Evolutionary conservation across 352 stramenopile species (phyloP), one percentile per base, ranked within the genome.

Genomic region (Pythium coloratum): DNA sequence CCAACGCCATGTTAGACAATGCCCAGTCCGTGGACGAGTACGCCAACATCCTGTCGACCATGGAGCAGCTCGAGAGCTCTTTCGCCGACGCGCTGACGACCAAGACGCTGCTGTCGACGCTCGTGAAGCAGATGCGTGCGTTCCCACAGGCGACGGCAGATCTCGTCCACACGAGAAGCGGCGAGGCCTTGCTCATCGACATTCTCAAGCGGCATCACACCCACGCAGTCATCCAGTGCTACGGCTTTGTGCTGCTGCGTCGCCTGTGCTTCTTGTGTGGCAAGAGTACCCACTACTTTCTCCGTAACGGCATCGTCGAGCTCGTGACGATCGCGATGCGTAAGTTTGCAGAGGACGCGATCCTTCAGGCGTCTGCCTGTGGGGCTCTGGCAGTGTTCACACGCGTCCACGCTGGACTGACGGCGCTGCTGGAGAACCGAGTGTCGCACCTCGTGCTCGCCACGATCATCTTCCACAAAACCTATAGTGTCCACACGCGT

Each of bases 151-250:
- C 84, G 12, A 92, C 85, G 3, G 82, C 84, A 0, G 72, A 90
- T n/a, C 56, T 88, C 20, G 66, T 92, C 38, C 78, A 89, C 64
- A 62, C 76, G 13, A 64, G 59, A 24, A 47, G 53, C 34, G 84
- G 86, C 13, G 83, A 91, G 61, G 64, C 47, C 6, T 62, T 88
- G 24, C 55, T 95, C 26, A 63, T 95, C 18, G 71, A 76, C 0
- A 70, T 82, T n/a, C 77, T 95, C 24, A 76, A 76, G 30, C 73
- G 70, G 53, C 84, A 95, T 68, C 69, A 79, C 34, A 50, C 71
- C 1, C 82, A 95, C 63, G 84, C 86, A 0, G 84, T 93, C 14
- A 88, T 95, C 32, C 84, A 92, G 66, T 95, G 84, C 59, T 95
- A 92, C 58, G 79, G 77, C 0, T 92, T 89, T 28, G 84, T 95